Conservation (phyloP, 345 rosid species). For the Hibiscus trionum region DNA sequence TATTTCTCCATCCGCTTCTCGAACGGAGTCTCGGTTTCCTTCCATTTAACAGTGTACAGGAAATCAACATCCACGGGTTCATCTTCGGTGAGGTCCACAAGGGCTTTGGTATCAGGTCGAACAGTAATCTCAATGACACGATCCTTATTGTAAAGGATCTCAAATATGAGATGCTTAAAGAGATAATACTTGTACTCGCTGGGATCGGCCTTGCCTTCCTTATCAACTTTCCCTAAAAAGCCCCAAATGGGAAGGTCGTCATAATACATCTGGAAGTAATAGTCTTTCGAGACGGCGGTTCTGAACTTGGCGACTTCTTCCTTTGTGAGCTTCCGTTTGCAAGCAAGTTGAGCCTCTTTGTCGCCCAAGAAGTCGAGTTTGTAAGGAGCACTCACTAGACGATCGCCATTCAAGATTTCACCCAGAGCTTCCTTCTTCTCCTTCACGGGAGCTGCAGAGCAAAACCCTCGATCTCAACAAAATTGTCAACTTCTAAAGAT, state of each 20-base stretch:
- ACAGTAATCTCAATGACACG: conserved; percentile 43
- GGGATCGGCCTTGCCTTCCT: conserved; percentile 34
- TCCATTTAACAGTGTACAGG: conserved; percentile 42
- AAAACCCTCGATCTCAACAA: conserved; percentile 8
- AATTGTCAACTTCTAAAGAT: neutral
- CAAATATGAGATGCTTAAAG: conserved; percentile 38
- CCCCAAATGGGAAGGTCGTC: conserved; percentile 55
- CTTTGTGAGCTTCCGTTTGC: conserved; percentile 27
- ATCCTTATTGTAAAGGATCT: conserved; percentile 42
- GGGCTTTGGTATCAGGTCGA: conserved; percentile 27
- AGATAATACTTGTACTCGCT: conserved; percentile 38
- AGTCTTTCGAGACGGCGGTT: conserved; percentile 33
- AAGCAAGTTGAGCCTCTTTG: conserved; percentile 33
- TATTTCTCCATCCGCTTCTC: conserved; percentile 54
- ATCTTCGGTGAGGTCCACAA: conserved; percentile 37
- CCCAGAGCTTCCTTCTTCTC: conserved; percentile 61
- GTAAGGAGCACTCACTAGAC: conserved; percentile 61
- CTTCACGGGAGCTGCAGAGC: conserved; percentile 24
- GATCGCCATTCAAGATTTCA: conserved; percentile 62
- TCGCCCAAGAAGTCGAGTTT: conserved; percentile 33
- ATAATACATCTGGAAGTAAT: conserved; percentile 48
- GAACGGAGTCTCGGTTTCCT: conserved; percentile 35
- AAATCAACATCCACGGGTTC: conserved; percentile 40
- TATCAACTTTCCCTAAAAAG: conserved; percentile 41
- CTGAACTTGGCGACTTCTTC: conserved; percentile 39